phyloP scores from a whole-genome alignment of 768 basidiomycete species.

The Sistotremastrum niveocremeum region DNA sequence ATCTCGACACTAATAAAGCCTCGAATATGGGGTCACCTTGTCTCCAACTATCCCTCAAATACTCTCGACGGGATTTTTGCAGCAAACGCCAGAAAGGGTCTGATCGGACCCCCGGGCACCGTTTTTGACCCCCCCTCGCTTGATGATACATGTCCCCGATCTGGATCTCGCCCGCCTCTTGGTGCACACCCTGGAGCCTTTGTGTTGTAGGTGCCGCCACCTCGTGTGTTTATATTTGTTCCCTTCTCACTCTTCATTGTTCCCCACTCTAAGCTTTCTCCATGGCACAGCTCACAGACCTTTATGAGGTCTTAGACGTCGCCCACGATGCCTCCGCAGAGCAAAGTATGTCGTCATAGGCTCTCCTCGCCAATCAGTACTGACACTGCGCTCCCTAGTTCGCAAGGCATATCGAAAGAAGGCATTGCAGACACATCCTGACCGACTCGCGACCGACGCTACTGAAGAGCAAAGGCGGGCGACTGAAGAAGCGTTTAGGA shows the following conservation, averaged over 20 bases:
- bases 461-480: slow-evolving; percentile 35
- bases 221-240: not conserved
- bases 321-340: slow-evolving; percentile 41
- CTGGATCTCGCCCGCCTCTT: no score
- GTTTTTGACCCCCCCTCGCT: no score
- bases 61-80: no score
- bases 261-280: not conserved
- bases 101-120: no score
- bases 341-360: slow-evolving; percentile 36
- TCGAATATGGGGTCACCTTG: no score
- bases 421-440: slow-evolving; percentile 61
- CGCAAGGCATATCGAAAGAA: slow-evolving; percentile 54
- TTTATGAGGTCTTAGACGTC: slow-evolving; percentile 55
- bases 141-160: no score
- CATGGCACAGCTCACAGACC: slow-evolving; percentile 36
- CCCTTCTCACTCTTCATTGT: not conserved
- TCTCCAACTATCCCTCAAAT: no score
- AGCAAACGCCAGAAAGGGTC: no score
- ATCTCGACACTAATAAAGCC: no score
- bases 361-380: not conserved
- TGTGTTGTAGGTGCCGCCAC: not conserved
- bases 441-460: slow-evolving; percentile 46
- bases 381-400: slow-evolving; percentile 25
- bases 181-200: not conserved
- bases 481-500: slow-evolving; percentile 46